Conservation (phyloP, 306 rosid species). For the Lablab purpureus region DNA sequence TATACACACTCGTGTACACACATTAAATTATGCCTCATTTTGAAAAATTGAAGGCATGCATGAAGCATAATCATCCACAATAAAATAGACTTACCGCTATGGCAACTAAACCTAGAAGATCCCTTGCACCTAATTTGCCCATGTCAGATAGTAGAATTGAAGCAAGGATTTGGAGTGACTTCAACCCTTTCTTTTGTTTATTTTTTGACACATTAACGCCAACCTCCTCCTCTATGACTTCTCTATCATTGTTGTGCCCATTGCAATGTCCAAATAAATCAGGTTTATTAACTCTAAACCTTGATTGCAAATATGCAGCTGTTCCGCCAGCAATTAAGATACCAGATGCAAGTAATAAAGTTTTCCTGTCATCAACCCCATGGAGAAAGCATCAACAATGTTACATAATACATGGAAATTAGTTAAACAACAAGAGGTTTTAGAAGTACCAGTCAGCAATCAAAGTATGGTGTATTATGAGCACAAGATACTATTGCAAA, state of each 20-base stretch:
- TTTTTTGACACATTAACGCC: slow-evolving; percentile 47
- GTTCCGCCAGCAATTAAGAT: slow-evolving; percentile 84
- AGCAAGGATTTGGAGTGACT: slow-evolving; percentile 82
- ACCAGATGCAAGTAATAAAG: slow-evolving; percentile 89
- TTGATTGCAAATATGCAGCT: slow-evolving; percentile 82
- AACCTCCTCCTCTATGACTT: slow-evolving; percentile 43
- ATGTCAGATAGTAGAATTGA: slow-evolving; percentile 83
- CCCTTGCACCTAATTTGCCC: slow-evolving; percentile 76
- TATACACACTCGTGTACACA: too few relatives aligned
- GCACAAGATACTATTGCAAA: neutral
- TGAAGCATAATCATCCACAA: slow-evolving; percentile 35
- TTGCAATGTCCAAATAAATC: slow-evolving; percentile 57
- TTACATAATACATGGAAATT: slow-evolving; percentile 26
- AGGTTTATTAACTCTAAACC: slow-evolving; percentile 56
- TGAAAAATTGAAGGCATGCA: slow-evolving; percentile 8
- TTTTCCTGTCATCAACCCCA: slow-evolving; percentile 66
- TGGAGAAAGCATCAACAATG: slow-evolving; percentile 35
- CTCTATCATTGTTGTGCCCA: slow-evolving; percentile 57
- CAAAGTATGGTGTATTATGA: slow-evolving; percentile 8
- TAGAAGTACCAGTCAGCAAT: slow-evolving; percentile 29
- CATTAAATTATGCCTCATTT: slow-evolving; percentile 19
- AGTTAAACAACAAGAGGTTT: slow-evolving; percentile 7
- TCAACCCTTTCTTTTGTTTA: slow-evolving; percentile 69
- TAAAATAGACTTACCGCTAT: slow-evolving; percentile 72
- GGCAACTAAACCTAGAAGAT: slow-evolving; percentile 72